Percentiles rank a stretch among this genome's conserved stretches.
phyloP scores from a whole-genome alignment of 176 grass and related monocot genomes.

The Musa schizocarpa region DNA sequence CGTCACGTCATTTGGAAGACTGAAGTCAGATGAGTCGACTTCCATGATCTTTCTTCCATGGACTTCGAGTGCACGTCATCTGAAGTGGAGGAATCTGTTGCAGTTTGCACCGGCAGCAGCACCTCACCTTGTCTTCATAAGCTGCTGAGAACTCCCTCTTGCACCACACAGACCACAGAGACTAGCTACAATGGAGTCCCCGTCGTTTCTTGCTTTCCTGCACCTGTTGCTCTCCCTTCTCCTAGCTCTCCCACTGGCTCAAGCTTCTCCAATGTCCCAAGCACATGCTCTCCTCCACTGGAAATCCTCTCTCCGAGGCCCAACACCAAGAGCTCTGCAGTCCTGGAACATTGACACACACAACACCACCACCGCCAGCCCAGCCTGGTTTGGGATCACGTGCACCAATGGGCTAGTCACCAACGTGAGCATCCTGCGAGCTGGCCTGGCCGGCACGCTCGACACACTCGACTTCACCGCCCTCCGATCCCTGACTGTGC shows the following conservation, averaged over 20 bases:
- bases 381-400: conserved; percentile 1
- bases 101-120: too few relatives aligned
- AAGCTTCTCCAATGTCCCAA: neutral
- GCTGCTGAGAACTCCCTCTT: too few relatives aligned
- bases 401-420: neutral
- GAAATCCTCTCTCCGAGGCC: conserved; percentile 8
- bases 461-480: conserved; percentile 8
- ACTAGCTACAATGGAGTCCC: too few relatives aligned
- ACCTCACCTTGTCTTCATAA: too few relatives aligned
- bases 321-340: neutral
- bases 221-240: neutral
- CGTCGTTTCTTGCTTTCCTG: neutral
- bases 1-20: too few relatives aligned
- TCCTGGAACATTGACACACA: neutral
- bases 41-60: too few relatives aligned
- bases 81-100: too few relatives aligned
- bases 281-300: conserved; percentile 8
- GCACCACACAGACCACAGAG: too few relatives aligned
- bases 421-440: neutral
- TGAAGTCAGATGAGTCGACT: too few relatives aligned
- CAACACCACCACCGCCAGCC: neutral
- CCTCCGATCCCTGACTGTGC: neutral
- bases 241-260: neutral
- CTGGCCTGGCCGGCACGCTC: conserved; percentile 8
- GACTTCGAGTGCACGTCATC: too few relatives aligned